A percentile compares a stretch with the other conserved stretches of the same genome.
Conservation (phyloP, 2,329 filamentous ascomycete genomes). For the Arthrobotrys iridis region DNA sequence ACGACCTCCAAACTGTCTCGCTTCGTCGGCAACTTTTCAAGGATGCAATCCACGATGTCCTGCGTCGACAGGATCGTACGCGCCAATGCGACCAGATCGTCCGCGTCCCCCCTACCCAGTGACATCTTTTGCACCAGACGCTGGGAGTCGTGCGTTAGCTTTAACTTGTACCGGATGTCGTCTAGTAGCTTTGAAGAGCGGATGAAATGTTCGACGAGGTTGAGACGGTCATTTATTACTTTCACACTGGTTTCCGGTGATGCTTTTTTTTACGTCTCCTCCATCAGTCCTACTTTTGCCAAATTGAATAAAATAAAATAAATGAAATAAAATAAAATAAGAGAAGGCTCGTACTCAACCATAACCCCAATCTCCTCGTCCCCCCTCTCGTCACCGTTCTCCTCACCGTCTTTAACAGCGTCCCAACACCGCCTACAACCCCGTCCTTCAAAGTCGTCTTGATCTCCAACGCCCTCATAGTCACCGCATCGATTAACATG, state of each 20-base stretch:
- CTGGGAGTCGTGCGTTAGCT: constrained; percentile 82
- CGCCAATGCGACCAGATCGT: constrained; percentile 85
- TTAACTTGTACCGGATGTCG: constrained; percentile 73
- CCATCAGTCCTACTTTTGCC: too few species aligned
- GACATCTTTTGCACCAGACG: constrained; percentile 94
- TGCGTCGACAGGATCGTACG: constrained; percentile 80
- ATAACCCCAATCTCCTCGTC: constrained; percentile 81
- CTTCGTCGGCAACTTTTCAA: constrained; percentile 58
- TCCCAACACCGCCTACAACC: constrained; percentile 73
- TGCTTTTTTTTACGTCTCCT: constrained; percentile 61
- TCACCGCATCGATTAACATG: constrained; percentile 93
- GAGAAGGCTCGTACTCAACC: constrained; percentile 71
- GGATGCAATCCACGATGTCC: constrained; percentile 68
- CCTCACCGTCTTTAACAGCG: constrained; percentile 86
- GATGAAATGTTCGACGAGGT: constrained; percentile 81
- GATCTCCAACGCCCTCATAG: constrained; percentile 87
- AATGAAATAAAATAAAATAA: constrained; percentile 3
- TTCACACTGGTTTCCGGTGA: constrained; percentile 87
- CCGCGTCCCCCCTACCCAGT: constrained; percentile 86
- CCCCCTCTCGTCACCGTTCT: constrained; percentile 92
- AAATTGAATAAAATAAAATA: background rate
- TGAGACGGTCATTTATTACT: constrained; percentile 79
- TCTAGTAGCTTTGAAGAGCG: constrained; percentile 75
- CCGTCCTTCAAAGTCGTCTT: constrained; percentile 85
- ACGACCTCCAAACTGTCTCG: constrained; percentile 59